phyloP scores from a whole-genome alignment of 345 rosid genomes.

The Arabidopsis thaliana region DNA sequence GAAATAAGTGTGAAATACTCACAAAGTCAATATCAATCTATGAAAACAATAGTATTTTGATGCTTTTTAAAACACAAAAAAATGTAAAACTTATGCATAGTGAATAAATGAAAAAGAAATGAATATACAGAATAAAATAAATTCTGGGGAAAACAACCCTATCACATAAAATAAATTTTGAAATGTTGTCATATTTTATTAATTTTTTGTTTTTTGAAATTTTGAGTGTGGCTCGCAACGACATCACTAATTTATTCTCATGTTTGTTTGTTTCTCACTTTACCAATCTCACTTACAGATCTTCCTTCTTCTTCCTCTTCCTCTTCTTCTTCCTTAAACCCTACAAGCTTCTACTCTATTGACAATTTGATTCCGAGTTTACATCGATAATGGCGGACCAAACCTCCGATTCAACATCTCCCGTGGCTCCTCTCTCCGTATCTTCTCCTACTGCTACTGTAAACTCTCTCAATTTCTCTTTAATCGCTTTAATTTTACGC shows the following conservation, averaged over 20 bases:
- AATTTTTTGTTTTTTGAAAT: not conserved
- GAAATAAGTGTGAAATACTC: too few relatives aligned
- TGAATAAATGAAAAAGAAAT: too few relatives aligned
- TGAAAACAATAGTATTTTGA: too few relatives aligned
- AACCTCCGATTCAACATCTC: slow-evolving; percentile 53
- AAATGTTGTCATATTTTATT: not conserved
- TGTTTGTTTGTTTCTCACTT: slow-evolving; percentile 38
- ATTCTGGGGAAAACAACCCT: too few relatives aligned
- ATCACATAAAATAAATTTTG: not conserved
- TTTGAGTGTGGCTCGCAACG: slow-evolving; percentile 31
- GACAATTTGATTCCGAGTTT: not conserved
- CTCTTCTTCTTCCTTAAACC: slow-evolving; percentile 4
- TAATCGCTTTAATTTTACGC: slow-evolving; percentile 1
- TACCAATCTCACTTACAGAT: slow-evolving; percentile 36
- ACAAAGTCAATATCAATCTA: too few relatives aligned
- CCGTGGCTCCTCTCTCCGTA: slow-evolving; percentile 50
- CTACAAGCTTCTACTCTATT: not conserved
- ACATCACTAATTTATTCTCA: slow-evolving; percentile 34
- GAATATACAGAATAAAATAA: too few relatives aligned
- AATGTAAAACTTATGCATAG: too few relatives aligned
- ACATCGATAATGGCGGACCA: slow-evolving; percentile 56
- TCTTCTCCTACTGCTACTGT: slow-evolving; percentile 57
- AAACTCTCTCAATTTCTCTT: slow-evolving; percentile 21
- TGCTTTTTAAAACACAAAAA: too few relatives aligned
- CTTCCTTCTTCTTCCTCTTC: slow-evolving; percentile 8